phyloP scores from a whole-genome alignment of 1,284 basidiomycete genomes.

The Leucocoprinus gongylophorus region DNA sequence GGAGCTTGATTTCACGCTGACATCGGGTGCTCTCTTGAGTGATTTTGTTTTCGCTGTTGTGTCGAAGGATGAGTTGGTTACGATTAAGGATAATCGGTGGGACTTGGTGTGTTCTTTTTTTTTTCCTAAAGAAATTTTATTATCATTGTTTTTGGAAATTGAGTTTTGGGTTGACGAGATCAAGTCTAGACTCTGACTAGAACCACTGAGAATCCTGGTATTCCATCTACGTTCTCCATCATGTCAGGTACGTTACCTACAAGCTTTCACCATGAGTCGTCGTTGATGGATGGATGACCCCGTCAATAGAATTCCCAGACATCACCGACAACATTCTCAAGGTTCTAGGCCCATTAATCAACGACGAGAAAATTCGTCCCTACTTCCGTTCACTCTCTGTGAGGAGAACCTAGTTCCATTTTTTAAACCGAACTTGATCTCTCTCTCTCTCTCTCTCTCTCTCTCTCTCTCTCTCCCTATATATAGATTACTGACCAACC shows the following conservation, averaged over 20 bases:
- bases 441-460: background rate
- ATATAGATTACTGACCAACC: constrained; percentile 80
- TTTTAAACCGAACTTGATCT: constrained; percentile 4
- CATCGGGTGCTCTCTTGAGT: constrained; percentile 41
- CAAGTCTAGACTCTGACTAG: constrained; percentile 68
- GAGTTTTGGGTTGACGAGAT: constrained; percentile 1
- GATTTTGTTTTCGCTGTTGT: constrained; percentile 83
- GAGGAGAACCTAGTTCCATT: constrained; percentile 14
- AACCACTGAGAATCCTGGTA: constrained; percentile 55
- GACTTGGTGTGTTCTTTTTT: constrained; percentile 60
- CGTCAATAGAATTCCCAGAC: constrained; percentile 61
- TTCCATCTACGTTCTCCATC: constrained; percentile 57
- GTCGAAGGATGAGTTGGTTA: constrained; percentile 67
- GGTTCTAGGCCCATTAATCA: constrained; percentile 47
- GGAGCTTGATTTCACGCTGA: constrained; percentile 72
- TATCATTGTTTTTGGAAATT: too few species aligned
- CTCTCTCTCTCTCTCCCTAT: constrained; percentile 3
- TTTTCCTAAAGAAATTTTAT: constrained; percentile 4
- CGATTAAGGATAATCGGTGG: constrained; percentile 69
- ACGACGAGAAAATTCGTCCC: constrained; percentile 57
- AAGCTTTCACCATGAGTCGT: background rate
- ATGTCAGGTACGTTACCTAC: constrained; percentile 53
- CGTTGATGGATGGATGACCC: too few species aligned
- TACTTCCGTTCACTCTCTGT: constrained; percentile 74
- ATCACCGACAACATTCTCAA: constrained; percentile 76